A percentile compares a stretch with the other conserved stretches of the same genome.
Conservation (phyloP, 768 basidiomycete species). For the Leccinum fibrillosum region DNA sequence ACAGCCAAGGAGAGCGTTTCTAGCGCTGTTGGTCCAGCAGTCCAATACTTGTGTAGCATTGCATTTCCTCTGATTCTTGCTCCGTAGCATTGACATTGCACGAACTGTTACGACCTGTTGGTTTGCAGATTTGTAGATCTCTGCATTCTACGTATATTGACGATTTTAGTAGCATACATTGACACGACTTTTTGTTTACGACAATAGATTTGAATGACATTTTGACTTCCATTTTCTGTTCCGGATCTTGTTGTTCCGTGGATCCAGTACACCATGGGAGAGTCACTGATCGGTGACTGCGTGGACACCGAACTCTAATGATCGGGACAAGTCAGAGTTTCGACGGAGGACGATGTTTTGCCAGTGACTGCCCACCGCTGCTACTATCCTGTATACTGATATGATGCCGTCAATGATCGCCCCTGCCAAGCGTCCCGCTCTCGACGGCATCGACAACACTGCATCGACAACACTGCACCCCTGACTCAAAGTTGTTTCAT, state of each 20-base stretch:
- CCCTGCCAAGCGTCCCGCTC: neutral
- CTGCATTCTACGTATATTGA: constrained; percentile 24
- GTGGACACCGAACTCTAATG: neutral
- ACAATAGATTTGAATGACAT: constrained; percentile 21
- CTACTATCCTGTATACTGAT: neutral
- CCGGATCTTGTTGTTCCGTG: neutral
- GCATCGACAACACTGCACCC: neutral
- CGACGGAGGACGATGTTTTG: neutral
- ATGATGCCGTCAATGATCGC: neutral
- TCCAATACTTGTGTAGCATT: constrained; percentile 34
- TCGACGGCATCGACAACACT: neutral
- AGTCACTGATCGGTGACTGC: constrained; percentile 7
- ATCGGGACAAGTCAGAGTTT: constrained; percentile 5
- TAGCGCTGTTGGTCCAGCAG: constrained; percentile 28
- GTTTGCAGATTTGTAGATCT: constrained; percentile 33
- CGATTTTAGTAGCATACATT: constrained; percentile 15
- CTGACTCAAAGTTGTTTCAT: neutral
- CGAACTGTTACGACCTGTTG: constrained; percentile 10
- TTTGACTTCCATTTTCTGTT: constrained; percentile 11
- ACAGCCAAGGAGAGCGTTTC: constrained; percentile 33
- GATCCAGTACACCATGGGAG: constrained; percentile 1
- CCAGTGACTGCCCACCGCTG: neutral
- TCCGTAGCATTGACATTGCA: constrained; percentile 12
- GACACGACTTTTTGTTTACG: constrained; percentile 22
- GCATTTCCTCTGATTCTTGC: constrained; percentile 23